A percentile compares a stretch with the other conserved stretches of the same genome.
Conservation (phyloP, 805 yeast genomes). For the Yarrowia deformans region DNA sequence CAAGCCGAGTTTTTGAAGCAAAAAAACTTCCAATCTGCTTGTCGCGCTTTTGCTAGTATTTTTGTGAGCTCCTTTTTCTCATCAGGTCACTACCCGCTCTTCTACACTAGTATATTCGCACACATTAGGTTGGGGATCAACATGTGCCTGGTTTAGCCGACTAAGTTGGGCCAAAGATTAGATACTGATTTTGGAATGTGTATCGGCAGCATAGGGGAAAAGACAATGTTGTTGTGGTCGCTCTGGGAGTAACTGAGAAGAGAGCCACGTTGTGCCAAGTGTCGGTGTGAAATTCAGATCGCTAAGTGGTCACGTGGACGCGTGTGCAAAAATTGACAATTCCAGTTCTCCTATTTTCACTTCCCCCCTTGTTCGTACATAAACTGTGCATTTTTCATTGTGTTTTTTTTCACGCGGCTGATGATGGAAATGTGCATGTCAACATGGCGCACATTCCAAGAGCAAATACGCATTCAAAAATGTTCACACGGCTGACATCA, state of each 20-base stretch:
- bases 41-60: no score
- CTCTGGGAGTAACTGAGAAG: no score
- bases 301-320: background rate
- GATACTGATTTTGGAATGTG: conserved; percentile 27
- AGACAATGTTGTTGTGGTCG: conserved; percentile 1
- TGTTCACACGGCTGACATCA: background rate
- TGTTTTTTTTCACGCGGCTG: conserved; percentile 17
- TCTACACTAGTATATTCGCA: background rate
- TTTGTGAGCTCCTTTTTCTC: background rate
- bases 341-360: background rate
- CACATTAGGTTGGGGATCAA: conserved; percentile 22
- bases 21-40: background rate
- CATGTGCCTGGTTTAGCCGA: conserved; percentile 28
- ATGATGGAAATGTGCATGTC: conserved; percentile 4
- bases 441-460: background rate
- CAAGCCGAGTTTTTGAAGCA: no score
- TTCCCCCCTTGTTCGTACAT: background rate
- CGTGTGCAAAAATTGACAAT: background rate
- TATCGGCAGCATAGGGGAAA: background rate
- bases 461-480: no score
- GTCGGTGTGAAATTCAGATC: background rate
- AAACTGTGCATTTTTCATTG: background rate
- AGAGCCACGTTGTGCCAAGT: background rate
- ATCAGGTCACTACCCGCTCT: background rate
- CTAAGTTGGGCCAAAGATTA: conserved; percentile 23